Evolutionary conservation across 2,329 filamentous ascomycete genomes (phyloP), one percentile per base, ranked within the genome.

Genomic region (Pseudogymnoascus sp.): DNA sequence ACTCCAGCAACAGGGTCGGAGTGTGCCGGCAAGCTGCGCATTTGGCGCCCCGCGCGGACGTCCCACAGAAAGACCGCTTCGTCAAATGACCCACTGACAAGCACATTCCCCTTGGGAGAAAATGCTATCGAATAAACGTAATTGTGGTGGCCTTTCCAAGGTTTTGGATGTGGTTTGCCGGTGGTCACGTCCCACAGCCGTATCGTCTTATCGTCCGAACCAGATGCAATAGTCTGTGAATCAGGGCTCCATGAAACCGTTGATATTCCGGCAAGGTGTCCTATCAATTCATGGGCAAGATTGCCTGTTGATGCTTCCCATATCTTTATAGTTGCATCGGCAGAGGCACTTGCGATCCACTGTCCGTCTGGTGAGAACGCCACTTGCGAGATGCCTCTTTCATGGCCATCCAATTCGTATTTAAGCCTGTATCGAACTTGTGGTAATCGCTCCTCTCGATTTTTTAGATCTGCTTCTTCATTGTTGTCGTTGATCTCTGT

Each of bases 41-140:
- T 96, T 36, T 95, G 80, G 21, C 88, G 82, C 0, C 91, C 93
- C 0, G 91, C 91, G 12, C 95, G 84, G 12, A 97, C 90, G 75
- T 99, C 95, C 95, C 95, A 99, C 4, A 99, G 77, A 68, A 96
- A 97, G 0, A 99, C 91, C 3, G 95, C 95, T 78, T 99, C 95
- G 69, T 99, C 95, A 76, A 97, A 97, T 67, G 90, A 96, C 11
- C 95, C 95, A 68, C 90, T 96, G 14, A 93, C 95, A 36, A 99
- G 84, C 73, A 97, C 96, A 72, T 99, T 99, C 23, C 95, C 95
- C 75, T 97, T 97, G 1, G 95, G 95, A n/a, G 91, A 93, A 75
- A 97, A 97, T 5, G 93, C 92, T 36, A 99, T 80, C 60, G 89
- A 91, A 76, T 96, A 96, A 34, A 99, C 88, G 75, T 97, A 97